Evolutionary conservation across 2,329 filamentous ascomycete species (phyloP).

Genomic region (Pseudocercospora eumusae): DNA sequence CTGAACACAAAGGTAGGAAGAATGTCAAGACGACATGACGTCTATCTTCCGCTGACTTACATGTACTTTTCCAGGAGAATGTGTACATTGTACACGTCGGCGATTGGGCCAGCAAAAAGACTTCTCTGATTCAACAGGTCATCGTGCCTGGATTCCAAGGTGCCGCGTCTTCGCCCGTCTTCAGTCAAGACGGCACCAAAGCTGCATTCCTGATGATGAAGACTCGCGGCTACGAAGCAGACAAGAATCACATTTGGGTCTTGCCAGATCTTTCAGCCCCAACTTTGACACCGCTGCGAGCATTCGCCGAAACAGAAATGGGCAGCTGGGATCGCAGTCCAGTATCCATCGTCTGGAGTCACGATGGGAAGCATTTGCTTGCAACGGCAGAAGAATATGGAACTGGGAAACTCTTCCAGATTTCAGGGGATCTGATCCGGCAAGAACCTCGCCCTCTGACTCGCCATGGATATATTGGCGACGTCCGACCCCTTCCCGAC

Average conservation of each 20-base stretch:
- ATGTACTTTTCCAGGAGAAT: conserved; percentile 63
- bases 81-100: conserved; percentile 71
- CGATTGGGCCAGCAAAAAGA: conserved; percentile 58
- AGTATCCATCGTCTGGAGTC: conserved; percentile 52
- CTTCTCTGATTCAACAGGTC: conserved; percentile 56
- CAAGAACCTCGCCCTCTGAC: conserved; percentile 50
- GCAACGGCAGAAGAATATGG: conserved; percentile 73
- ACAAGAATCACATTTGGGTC: conserved; percentile 69
- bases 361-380: conserved; percentile 63
- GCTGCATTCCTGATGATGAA: conserved; percentile 80
- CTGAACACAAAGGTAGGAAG: conserved; percentile 66
- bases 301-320: conserved; percentile 13
- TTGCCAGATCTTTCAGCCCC: conserved; percentile 56
- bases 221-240: conserved; percentile 74
- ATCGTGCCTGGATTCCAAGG: conserved; percentile 63
- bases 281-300: conserved; percentile 5
- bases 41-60: too few species aligned
- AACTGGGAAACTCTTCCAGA: conserved; percentile 58
- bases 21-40: not conserved
- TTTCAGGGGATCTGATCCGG: conserved; percentile 30
- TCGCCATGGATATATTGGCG: conserved; percentile 55
- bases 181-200: conserved; percentile 70
- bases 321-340: conserved; percentile 57
- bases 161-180: conserved; percentile 67
- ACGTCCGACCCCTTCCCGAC: conserved; percentile 56